Percentiles rank a stretch among this genome's conserved stretches.
Evolutionary conservation across 129 eudicot species (phyloP).

Genomic region (Chrysanthemum seticuspe): DNA sequence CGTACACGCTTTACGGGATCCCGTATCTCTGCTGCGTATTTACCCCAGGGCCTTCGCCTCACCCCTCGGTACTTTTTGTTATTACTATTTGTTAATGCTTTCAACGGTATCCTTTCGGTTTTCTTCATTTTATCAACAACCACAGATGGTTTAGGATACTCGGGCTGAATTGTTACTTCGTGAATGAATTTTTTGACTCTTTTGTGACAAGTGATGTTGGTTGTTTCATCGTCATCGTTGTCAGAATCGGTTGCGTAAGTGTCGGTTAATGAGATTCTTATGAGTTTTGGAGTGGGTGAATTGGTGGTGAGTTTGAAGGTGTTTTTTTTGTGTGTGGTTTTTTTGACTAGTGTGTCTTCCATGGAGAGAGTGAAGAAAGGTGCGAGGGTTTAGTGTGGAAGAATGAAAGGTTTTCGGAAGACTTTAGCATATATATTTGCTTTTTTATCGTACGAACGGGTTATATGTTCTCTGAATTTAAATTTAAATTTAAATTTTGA

Average conservation of each 20-base stretch:
- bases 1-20: slow-evolving; percentile 75
- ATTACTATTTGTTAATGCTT: background rate
- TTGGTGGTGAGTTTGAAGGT: slow-evolving; percentile 2
- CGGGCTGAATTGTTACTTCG: slow-evolving; percentile 35
- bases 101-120: background rate
- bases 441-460: slow-evolving; percentile 38
- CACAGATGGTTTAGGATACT: too few species aligned
- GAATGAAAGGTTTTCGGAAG: background rate
- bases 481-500: too few species aligned
- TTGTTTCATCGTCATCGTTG: slow-evolving; percentile 51
- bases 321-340: slow-evolving; percentile 49
- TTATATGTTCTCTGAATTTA: too few species aligned
- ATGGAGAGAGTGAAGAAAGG: background rate
- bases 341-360: slow-evolving; percentile 25
- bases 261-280: slow-evolving; percentile 77
- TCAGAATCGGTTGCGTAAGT: slow-evolving; percentile 81
- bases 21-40: slow-evolving; percentile 96
- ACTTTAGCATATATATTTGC: slow-evolving; percentile 1
- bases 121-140: too few species aligned
- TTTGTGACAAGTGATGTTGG: background rate
- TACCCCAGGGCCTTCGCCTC: slow-evolving; percentile 88
- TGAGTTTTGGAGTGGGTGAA: slow-evolving; percentile 33
- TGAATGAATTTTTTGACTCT: slow-evolving; percentile 52
- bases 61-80: slow-evolving; percentile 76
- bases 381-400: slow-evolving; percentile 2